Evolutionary conservation across 169 alveolate species (phyloP).

Genomic region (Eimeria praecox): DNA sequence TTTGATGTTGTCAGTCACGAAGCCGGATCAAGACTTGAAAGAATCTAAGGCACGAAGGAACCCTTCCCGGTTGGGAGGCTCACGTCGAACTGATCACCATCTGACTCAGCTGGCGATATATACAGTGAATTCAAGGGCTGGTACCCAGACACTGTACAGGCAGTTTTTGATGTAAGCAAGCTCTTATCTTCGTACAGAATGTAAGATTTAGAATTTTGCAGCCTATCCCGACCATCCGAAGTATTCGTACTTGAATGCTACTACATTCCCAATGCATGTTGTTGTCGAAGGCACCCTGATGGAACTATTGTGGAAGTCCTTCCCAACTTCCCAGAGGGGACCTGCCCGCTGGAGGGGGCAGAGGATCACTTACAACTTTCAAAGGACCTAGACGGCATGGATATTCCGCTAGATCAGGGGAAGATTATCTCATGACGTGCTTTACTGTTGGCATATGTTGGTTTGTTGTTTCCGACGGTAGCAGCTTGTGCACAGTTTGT

Average conservation of each 20-base stretch:
- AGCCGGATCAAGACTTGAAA: background rate
- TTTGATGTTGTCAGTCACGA: slow-evolving; percentile 10
- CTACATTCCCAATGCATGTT: background rate
- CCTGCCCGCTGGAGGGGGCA: background rate
- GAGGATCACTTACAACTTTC: background rate
- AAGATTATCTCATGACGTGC: background rate
- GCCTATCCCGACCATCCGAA: background rate
- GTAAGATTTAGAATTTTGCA: background rate
- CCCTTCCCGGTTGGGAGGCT: background rate
- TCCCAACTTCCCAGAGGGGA: background rate
- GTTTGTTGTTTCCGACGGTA: background rate
- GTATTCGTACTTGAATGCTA: background rate
- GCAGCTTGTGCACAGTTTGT: background rate
- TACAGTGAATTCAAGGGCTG: slow-evolving; percentile 50
- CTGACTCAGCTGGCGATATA: slow-evolving; percentile 45
- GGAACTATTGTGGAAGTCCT: slow-evolving; percentile 50
- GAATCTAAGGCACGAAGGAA: background rate
- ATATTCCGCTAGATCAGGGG: background rate
- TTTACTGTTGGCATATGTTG: background rate
- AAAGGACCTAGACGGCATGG: background rate
- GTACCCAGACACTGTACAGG: slow-evolving; percentile 57
- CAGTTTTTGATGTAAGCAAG: slow-evolving; percentile 23
- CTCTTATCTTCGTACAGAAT: background rate
- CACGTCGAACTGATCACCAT: background rate
- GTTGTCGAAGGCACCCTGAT: slow-evolving; percentile 55